These are phyloP conservation scores for Paraphoma chrysanthemicola DNA, from an alignment of 2,329 filamentous ascomycete genomes.

Conservation along the genomic window DNA sequence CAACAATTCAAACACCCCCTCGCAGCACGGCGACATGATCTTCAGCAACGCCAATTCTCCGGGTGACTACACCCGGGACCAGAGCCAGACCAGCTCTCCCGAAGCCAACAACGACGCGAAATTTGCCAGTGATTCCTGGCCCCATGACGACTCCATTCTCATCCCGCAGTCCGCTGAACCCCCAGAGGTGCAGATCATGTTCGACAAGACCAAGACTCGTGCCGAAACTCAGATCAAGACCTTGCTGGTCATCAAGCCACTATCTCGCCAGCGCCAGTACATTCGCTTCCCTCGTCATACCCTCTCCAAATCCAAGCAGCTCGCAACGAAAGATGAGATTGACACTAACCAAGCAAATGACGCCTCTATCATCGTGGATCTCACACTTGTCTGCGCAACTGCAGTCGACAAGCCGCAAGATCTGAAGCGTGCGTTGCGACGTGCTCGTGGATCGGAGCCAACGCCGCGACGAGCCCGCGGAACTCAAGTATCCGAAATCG, in stretches of 20 bases:
- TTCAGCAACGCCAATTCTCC: slow-evolving; percentile 44
- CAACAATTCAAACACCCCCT: slow-evolving; percentile 39
- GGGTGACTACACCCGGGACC: slow-evolving; percentile 34
- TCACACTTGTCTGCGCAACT: slow-evolving; percentile 80
- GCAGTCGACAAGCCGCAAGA: slow-evolving; percentile 79
- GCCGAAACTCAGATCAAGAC: slow-evolving; percentile 97
- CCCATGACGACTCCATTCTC: slow-evolving; percentile 23
- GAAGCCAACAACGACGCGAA: slow-evolving; percentile 31
- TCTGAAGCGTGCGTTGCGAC: slow-evolving; percentile 70
- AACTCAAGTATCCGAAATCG: slow-evolving; percentile 52
- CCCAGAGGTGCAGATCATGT: slow-evolving; percentile 26
- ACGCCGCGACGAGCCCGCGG: slow-evolving; percentile 44
- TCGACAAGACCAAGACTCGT: slow-evolving; percentile 72
- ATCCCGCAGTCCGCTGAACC: slow-evolving; percentile 33
- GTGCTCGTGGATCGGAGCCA: slow-evolving; percentile 58
- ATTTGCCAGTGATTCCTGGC: slow-evolving; percentile 25
- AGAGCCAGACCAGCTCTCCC: slow-evolving; percentile 41
- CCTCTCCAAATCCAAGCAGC: slow-evolving; percentile 91
- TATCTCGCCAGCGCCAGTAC: slow-evolving; percentile 78
- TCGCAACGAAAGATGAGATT: slow-evolving; percentile 75
- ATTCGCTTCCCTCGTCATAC: slow-evolving; percentile 88
- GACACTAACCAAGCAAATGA: slow-evolving; percentile 77
- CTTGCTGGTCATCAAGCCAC: slow-evolving; percentile 75
- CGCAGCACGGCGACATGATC: slow-evolving; percentile 34
- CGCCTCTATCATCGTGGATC: slow-evolving; percentile 30